Evolutionary conservation across 805 yeast species (phyloP), one percentile per base, ranked within the genome.

Genomic region (Ogataea naganishii): DNA sequence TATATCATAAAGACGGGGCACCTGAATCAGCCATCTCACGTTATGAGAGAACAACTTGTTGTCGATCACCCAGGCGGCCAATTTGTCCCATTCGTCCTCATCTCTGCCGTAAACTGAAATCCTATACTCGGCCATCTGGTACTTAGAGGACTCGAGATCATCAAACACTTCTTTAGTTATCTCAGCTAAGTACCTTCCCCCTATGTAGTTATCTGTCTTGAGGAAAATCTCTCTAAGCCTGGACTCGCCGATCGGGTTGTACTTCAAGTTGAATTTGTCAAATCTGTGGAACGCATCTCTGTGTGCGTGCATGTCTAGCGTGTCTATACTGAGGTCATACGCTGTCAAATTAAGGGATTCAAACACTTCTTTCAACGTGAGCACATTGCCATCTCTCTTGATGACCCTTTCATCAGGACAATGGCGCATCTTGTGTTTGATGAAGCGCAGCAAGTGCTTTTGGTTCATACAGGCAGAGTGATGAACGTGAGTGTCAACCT

Each of bases 381-480:
- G 68, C 6, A 85, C 72, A 51, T 83, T 76, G 13, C 89, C 94
- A 60, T 92, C 98, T 62, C 99, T 80, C 58, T 71, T 79, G 29
- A 94, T 92, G 10, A 92, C 99, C 38, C 81, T 79, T 52, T 94
- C 96, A 41, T 84, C 71, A 3, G 94, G 88, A 27, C 64, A 62
- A 36, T 84, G 82, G 60, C 89, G 85, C 58, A 92, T 76, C 60
- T 92, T 92, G 53, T 86, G 84, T 58, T 92, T 92, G 56, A 92
- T 92, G 55, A 84, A 92, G 46, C 99, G 78, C 41, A 92, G 64
- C 46, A 92, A 62, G 60, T 92, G 99, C 58, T 92, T 92, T 60
- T 92, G 98, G 49, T 94, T 94, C 97, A 94, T 94, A 56, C 96
- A 88, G 8, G 99, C 99, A 7, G 96, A 83, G 54, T 94, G 98